These are phyloP conservation scores for Scheffersomyces lignosus DNA, from an alignment of 805 yeast genomes.

Conservation along the genomic window DNA sequence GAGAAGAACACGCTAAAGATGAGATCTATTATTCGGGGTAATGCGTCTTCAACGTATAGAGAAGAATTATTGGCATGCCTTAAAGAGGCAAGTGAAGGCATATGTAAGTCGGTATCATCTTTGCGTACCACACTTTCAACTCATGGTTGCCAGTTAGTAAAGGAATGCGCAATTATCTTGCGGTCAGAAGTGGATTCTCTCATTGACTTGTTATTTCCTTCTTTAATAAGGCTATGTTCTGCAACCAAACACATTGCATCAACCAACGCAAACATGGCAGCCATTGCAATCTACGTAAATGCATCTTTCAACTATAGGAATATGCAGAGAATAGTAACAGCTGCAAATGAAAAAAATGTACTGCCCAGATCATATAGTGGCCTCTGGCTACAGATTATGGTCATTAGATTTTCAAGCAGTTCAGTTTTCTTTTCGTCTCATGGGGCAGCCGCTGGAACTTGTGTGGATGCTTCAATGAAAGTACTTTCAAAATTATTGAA, in stretches of 20 bases:
- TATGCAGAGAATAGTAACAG: slow-evolving; percentile 47
- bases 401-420: slow-evolving; percentile 51
- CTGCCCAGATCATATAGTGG: slow-evolving; percentile 71
- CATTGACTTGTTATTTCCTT: slow-evolving; percentile 49
- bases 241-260: slow-evolving; percentile 67
- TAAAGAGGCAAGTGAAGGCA: slow-evolving; percentile 46
- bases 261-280: slow-evolving; percentile 53
- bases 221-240: slow-evolving; percentile 53
- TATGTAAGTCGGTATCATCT: slow-evolving; percentile 66
- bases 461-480: slow-evolving; percentile 47
- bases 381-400: slow-evolving; percentile 63
- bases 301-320: slow-evolving; percentile 54
- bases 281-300: slow-evolving; percentile 55
- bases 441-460: slow-evolving; percentile 15
- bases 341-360: slow-evolving; percentile 67
- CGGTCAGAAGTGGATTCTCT: slow-evolving; percentile 44
- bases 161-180: slow-evolving; percentile 57
- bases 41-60: slow-evolving; percentile 39
- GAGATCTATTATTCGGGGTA: slow-evolving; percentile 63
- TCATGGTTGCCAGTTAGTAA: slow-evolving; percentile 73
- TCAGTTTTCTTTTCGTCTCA: slow-evolving; percentile 25
- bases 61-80: slow-evolving; percentile 35
- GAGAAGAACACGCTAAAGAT: slow-evolving; percentile 60
- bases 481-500: slow-evolving; percentile 59
- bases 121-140: slow-evolving; percentile 80